Evolutionary conservation across 768 basidiomycete species (phyloP).

Genomic region (Phylloporus sp.): DNA sequence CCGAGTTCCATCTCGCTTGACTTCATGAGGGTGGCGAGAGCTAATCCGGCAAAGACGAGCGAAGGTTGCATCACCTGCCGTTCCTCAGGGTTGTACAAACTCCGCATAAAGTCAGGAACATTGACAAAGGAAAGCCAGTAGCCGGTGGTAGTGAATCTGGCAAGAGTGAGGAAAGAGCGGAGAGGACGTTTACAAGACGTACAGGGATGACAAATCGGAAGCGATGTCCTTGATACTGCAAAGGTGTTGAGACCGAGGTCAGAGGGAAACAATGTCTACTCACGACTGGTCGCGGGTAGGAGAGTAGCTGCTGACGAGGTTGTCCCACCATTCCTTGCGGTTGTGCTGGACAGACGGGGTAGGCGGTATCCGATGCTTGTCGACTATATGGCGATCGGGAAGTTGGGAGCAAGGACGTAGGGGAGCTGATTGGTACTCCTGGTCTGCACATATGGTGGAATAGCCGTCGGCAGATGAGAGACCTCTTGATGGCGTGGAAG

Average conservation of each 20-base stretch:
- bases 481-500: slow-evolving; percentile 25
- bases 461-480: slow-evolving; percentile 26
- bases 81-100: slow-evolving; percentile 46
- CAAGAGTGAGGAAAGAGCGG: slow-evolving; percentile 5
- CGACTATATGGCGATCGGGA: slow-evolving; percentile 22
- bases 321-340: slow-evolving; percentile 45
- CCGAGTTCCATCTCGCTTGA: slow-evolving; percentile 65
- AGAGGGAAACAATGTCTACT: slow-evolving; percentile 6
- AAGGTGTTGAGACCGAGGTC: slow-evolving; percentile 4
- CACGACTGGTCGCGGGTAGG: slow-evolving; percentile 41
- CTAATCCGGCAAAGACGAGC: slow-evolving; percentile 62
- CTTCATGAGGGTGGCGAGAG: slow-evolving; percentile 65
- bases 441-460: slow-evolving; percentile 19
- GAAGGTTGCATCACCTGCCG: slow-evolving; percentile 62
- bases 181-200: slow-evolving; percentile 16
- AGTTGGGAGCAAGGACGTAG: slow-evolving; percentile 21
- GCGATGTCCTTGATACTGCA: slow-evolving; percentile 45
- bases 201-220: slow-evolving; percentile 51
- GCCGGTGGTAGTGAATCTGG: slow-evolving; percentile 57
- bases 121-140: slow-evolving; percentile 71
- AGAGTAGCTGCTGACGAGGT: slow-evolving; percentile 40
- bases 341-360: slow-evolving; percentile 30
- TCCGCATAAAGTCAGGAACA: slow-evolving; percentile 47
- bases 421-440: not conserved
- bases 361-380: slow-evolving; percentile 26